Evolutionary conservation across 2,329 filamentous ascomycete genomes (phyloP).

Genomic region (Knoxdaviesia proteae): DNA sequence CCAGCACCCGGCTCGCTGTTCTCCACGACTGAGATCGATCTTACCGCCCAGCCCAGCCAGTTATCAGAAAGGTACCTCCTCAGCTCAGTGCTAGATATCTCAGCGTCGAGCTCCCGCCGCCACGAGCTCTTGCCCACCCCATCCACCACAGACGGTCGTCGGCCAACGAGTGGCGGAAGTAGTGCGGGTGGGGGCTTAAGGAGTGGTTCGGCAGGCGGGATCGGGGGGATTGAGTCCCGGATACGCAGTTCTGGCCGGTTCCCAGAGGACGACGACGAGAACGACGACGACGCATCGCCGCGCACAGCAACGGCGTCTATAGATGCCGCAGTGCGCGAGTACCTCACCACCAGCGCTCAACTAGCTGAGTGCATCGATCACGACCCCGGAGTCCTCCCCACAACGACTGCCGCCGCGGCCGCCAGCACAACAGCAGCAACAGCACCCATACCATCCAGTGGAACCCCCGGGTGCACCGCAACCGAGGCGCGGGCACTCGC

Average conservation of each 20-base stretch:
- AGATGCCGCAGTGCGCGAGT: not conserved
- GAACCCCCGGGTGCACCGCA: conserved; percentile 10
- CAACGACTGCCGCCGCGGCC: conserved; percentile 6
- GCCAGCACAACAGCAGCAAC: conserved; percentile 29
- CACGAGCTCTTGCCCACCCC: no score
- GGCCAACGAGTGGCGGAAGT: no score
- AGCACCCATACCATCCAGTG: conserved; percentile 19
- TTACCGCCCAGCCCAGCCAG: no score
- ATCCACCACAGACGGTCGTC: no score
- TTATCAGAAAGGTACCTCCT: no score
- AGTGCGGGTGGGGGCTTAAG: no score
- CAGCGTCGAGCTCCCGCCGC: no score
- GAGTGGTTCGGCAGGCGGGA: no score
- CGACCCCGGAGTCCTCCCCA: conserved; percentile 1
- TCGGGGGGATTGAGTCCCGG: not conserved
- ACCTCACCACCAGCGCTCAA: conserved; percentile 1
- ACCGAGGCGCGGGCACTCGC: conserved; percentile 34
- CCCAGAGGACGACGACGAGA: conserved; percentile 19
- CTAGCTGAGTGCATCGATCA: not conserved
- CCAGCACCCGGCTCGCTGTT: no score
- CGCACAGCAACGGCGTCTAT: not conserved
- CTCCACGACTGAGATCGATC: no score
- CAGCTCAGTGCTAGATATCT: no score
- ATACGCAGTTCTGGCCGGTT: conserved; percentile 1
- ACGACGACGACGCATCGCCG: not conserved